Base-by-base conservation (phyloP, 441 rosid genomes). In the Adansonia gregorii region DNA sequence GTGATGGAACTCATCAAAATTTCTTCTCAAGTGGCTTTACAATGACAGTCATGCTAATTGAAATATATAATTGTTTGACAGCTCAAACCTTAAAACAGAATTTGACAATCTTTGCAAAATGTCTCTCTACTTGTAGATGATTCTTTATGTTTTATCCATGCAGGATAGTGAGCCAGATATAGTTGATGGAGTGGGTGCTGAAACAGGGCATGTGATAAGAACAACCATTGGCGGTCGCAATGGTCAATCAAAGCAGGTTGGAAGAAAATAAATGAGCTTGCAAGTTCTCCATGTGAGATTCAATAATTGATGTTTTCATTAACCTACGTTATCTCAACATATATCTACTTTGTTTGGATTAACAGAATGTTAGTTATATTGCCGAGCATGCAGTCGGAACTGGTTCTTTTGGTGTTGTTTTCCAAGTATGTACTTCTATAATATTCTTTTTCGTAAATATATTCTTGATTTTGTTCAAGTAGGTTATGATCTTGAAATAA, bases 311-410 rank as follows among this genome's bases (percentile, higher is more conserved):
- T 45, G 17, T 61, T 46, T 67, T 41, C 17, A 46, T 43, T 46
- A 9, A 15, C 67, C 41, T 12, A 6, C 46, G 45, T 56, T 43
- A 45, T 76, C 76, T 76, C 63, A 72, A 66, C 52, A n/a, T 8
- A 10, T n/a, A 2, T 72, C 46, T 78, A 76, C 49, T 52, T 65
- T 85, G 31, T 82, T 52, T 82, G 75, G 75, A 71, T 82, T 73
- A 68, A 65, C 96, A 93, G 98, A 86, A 90, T 60, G 86, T 93
- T 72, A 95, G 97, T 88, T 95, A 92, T 74, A 95, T 95, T 80
- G 90, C 98, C 55, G 99, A 95, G 85, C 98, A 93, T 81, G 99
- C 93, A 78, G 90, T 95, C 54, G 99, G 99, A 81, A 92, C 99
- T 46, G 99, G 99, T 79, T 95, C 99, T 76, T 95, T 95, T 67